Percentiles rank a stretch among this genome's conserved stretches.
phyloP scores from a whole-genome alignment of 2,329 filamentous ascomycete genomes.

The Aspergillus terreus region DNA sequence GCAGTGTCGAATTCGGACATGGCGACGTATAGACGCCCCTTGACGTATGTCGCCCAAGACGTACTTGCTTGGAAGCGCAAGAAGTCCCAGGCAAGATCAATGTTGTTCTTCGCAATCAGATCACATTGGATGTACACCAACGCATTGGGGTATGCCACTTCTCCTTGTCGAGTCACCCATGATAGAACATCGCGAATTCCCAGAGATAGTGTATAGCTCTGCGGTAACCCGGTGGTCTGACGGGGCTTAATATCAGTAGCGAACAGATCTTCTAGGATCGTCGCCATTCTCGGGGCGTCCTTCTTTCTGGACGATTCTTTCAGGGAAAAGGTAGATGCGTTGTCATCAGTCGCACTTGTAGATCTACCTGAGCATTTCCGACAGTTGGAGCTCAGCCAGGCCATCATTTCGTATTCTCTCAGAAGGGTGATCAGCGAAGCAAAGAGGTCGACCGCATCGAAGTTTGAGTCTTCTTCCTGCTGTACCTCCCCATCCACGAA shows the following conservation, averaged over 20 bases:
- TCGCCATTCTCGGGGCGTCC: constrained; percentile 26
- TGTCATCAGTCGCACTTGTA: constrained; percentile 19
- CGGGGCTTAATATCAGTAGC: constrained; percentile 42
- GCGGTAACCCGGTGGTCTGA: constrained; percentile 35
- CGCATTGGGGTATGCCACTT: constrained; percentile 53
- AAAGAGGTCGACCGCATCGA: constrained; percentile 57
- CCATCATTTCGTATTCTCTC: constrained; percentile 65
- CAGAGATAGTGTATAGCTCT: constrained; percentile 41
- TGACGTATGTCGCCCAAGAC: constrained; percentile 69
- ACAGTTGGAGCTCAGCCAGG: constrained; percentile 56
- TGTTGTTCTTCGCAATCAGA: constrained; percentile 64
- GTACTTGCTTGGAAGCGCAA: constrained; percentile 60
- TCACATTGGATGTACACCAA: constrained; percentile 66
- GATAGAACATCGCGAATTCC: constrained; percentile 43
- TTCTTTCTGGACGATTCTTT: constrained; percentile 19
- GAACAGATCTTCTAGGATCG: constrained; percentile 44
- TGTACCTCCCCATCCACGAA: constrained; percentile 84
- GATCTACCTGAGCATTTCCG: constrained; percentile 30
- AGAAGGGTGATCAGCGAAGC: constrained; percentile 67
- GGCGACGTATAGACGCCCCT: constrained; percentile 73
- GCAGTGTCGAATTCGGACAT: constrained; percentile 71
- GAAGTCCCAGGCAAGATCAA: constrained; percentile 63
- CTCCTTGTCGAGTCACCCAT: constrained; percentile 50
- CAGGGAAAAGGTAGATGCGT: constrained; percentile 20
- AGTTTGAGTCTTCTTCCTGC: constrained; percentile 65